Evolutionary conservation across 768 basidiomycete species (phyloP).

Genomic region (Leccinum truebloodii): DNA sequence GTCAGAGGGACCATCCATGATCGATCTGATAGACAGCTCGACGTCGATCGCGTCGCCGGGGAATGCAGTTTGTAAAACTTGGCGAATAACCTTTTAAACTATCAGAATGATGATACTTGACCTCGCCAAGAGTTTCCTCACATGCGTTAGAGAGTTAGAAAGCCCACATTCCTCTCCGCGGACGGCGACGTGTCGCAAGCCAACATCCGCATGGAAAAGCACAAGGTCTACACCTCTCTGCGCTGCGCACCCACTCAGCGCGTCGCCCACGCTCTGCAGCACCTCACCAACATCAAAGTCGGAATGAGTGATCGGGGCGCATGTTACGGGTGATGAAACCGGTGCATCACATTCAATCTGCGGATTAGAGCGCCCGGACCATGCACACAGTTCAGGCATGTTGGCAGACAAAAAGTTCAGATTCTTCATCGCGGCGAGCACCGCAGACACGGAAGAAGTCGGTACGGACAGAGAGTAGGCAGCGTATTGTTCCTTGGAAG

Average conservation of each 20-base stretch:
- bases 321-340: constrained; percentile 21
- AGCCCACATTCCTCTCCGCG: constrained; percentile 84
- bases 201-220: constrained; percentile 85
- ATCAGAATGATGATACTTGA: constrained; percentile 18
- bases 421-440: constrained; percentile 91
- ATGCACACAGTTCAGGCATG: constrained; percentile 47
- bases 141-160: constrained; percentile 80
- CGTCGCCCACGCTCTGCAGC: constrained; percentile 87
- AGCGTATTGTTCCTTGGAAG: constrained; percentile 92
- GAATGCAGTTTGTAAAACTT: constrained; percentile 69
- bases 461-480: constrained; percentile 87
- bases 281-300: constrained; percentile 94
- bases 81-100: constrained; percentile 69
- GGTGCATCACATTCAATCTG: constrained; percentile 19
- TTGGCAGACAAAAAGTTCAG: constrained; percentile 93
- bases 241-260: constrained; percentile 80
- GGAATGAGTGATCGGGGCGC: constrained; percentile 31
- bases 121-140: constrained; percentile 44
- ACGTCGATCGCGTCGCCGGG: constrained; percentile 84
- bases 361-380: constrained; percentile 15
- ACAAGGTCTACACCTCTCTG: constrained; percentile 88
- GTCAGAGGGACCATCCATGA: constrained; percentile 26
- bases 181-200: constrained; percentile 84
- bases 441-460: constrained; percentile 81
- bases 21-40: constrained; percentile 62